A percentile compares a stretch with the other conserved stretches of the same genome.
Conservation (phyloP, 257 asterid species). For the Nicotiana undulata region DNA sequence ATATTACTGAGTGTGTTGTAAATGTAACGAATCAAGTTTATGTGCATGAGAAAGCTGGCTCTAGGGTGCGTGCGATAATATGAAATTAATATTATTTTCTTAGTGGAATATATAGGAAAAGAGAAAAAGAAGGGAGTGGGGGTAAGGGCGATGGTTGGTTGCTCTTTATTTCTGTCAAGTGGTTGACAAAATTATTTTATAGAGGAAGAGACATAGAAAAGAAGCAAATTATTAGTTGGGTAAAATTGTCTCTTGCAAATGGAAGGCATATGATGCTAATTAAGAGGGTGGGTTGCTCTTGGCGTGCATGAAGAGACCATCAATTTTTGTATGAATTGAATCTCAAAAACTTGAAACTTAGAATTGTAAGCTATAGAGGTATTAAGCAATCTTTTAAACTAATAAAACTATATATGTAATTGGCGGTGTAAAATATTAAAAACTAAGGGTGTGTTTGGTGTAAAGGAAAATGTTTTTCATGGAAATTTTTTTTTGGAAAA, state of each 20-base stretch:
- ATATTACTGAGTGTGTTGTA: neutral
- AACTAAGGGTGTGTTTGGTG: too few species aligned
- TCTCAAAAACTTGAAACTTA: too few species aligned
- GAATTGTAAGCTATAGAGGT: too few species aligned
- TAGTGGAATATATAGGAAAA: too few species aligned
- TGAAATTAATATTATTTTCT: neutral
- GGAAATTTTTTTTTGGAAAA: too few species aligned
- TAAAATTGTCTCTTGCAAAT: conserved; percentile 18
- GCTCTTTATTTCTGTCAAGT: conserved; percentile 8
- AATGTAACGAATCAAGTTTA: neutral
- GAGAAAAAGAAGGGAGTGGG: neutral
- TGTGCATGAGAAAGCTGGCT: neutral
- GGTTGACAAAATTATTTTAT: conserved; percentile 23
- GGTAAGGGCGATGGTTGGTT: neutral
- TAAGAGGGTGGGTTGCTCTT: neutral
- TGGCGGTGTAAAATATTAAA: too few species aligned
- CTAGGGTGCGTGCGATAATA: neutral
- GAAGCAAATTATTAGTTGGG: conserved; percentile 9
- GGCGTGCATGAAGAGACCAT: neutral
- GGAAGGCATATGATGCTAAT: neutral
- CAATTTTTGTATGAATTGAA: neutral
- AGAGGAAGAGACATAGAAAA: conserved; percentile 19
- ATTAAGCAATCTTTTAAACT: too few species aligned
- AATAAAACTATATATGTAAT: too few species aligned
- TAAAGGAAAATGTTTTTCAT: too few species aligned